A percentile compares a stretch with the other conserved stretches of the same genome.
Conservation (phyloP, 2,329 filamentous ascomycete genomes). For the Aspergillus pseudoterreus region DNA sequence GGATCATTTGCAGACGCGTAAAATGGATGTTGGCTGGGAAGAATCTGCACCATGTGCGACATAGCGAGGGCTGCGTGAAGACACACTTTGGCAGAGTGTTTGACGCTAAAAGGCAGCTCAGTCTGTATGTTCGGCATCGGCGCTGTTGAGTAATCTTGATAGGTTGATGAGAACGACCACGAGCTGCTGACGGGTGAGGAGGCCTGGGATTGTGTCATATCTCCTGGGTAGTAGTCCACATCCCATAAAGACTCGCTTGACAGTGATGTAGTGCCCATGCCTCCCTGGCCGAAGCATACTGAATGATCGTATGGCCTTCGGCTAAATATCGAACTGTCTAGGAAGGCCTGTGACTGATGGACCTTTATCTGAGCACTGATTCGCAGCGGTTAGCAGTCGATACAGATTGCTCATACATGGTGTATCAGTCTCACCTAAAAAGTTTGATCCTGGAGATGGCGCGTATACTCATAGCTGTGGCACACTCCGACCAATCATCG, state of each 20-base stretch:
- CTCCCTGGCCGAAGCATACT: conserved; percentile 18
- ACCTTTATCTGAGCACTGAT: conserved; percentile 44
- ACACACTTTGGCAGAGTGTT: conserved; percentile 41
- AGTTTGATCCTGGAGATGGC: conserved; percentile 43
- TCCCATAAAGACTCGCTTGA: background rate
- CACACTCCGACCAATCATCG: conserved; percentile 29
- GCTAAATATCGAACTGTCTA: conserved; percentile 44
- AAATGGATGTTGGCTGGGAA: conserved; percentile 31
- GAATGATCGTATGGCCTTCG: conserved; percentile 43
- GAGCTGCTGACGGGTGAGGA: background rate
- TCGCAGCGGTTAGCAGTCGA: conserved; percentile 6
- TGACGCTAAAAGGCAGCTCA: conserved; percentile 39
- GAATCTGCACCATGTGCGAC: conserved; percentile 37
- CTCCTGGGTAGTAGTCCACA: background rate
- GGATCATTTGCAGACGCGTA: conserved; percentile 5
- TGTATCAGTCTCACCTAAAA: conserved; percentile 30
- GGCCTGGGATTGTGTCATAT: background rate
- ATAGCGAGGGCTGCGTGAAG: conserved; percentile 39
- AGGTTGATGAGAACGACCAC: conserved; percentile 22
- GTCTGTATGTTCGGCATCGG: conserved; percentile 25
- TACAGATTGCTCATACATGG: too few species aligned
- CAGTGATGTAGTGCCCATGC: conserved; percentile 8
- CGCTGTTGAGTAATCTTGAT: conserved; percentile 23
- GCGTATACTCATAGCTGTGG: conserved; percentile 39
- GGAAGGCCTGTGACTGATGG: conserved; percentile 45